Percentiles rank a stretch among this genome's conserved stretches.
Evolutionary conservation across 805 yeast genomes (phyloP).

Genomic region (Metschnikowia cerradonensis): DNA sequence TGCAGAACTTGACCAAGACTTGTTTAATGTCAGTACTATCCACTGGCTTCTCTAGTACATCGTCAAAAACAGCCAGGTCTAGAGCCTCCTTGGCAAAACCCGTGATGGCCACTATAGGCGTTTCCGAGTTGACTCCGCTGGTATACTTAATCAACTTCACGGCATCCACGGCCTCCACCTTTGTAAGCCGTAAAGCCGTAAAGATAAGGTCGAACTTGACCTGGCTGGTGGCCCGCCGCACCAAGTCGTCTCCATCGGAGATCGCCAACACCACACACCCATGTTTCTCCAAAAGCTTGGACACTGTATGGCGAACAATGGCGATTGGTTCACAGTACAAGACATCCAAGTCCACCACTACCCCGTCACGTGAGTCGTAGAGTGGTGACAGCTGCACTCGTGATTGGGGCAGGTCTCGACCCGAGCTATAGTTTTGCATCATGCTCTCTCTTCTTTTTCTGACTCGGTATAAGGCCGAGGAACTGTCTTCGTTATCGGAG

Average conservation of each 20-base stretch:
- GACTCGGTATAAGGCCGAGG: slow-evolving; percentile 49
- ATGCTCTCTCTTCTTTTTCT: slow-evolving; percentile 54
- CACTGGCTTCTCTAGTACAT: slow-evolving; percentile 71
- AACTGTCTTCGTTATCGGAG: slow-evolving; percentile 63
- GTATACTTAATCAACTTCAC: slow-evolving; percentile 73
- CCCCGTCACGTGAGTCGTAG: neutral
- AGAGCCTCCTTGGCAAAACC: slow-evolving; percentile 66
- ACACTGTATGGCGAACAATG: slow-evolving; percentile 64
- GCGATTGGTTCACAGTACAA: slow-evolving; percentile 86
- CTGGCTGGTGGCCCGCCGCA: slow-evolving; percentile 75
- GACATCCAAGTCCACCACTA: slow-evolving; percentile 51
- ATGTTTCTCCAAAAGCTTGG: slow-evolving; percentile 56
- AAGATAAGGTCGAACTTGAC: slow-evolving; percentile 81
- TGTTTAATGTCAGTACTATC: slow-evolving; percentile 15
- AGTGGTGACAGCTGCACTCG: slow-evolving; percentile 7
- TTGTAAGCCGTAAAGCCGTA: slow-evolving; percentile 66
- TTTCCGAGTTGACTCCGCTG: slow-evolving; percentile 66
- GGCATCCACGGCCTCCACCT: slow-evolving; percentile 69
- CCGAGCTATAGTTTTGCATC: slow-evolving; percentile 22
- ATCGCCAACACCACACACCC: slow-evolving; percentile 82
- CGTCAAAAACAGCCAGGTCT: slow-evolving; percentile 53
- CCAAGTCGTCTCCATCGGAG: slow-evolving; percentile 75
- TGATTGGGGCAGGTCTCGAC: slow-evolving; percentile 11
- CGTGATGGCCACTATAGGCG: slow-evolving; percentile 76
- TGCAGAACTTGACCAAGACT: slow-evolving; percentile 10